These are phyloP conservation scores for Eimeria praecox DNA, from an alignment of 169 alveolate species.

Conservation along the genomic window DNA sequence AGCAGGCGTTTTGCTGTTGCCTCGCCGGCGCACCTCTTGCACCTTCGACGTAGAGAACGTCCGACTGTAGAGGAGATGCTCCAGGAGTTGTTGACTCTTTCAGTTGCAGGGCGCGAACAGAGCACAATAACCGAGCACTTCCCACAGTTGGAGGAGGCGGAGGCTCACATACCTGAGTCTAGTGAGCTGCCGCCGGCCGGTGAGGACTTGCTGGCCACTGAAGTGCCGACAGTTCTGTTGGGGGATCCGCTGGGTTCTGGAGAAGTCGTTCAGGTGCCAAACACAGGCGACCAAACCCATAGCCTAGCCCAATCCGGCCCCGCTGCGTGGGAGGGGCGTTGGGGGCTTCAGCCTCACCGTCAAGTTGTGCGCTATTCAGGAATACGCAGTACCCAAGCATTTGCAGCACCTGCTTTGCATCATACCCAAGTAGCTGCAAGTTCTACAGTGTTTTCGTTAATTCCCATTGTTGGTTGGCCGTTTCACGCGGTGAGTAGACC, in stretches of 20 bases:
- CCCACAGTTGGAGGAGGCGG: neutral
- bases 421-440: neutral
- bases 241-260: neutral
- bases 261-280: neutral
- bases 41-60: neutral
- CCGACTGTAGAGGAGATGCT: neutral
- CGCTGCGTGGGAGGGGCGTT: neutral
- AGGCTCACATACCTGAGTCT: neutral
- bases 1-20: conserved; percentile 13
- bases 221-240: neutral
- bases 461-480: neutral
- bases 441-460: neutral
- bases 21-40: neutral
- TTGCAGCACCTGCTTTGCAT: neutral
- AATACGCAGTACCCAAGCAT: neutral
- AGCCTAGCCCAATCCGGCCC: neutral
- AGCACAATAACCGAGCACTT: neutral
- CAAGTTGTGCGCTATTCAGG: neutral
- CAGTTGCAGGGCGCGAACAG: neutral
- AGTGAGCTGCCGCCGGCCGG: neutral
- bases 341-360: neutral
- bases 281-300: neutral
- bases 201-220: neutral
- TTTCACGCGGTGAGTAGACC: neutral
- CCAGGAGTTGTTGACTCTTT: neutral